These are phyloP conservation scores for Hypericum androsaemum DNA, from an alignment of 345 rosid genomes.

Conservation along the genomic window DNA sequence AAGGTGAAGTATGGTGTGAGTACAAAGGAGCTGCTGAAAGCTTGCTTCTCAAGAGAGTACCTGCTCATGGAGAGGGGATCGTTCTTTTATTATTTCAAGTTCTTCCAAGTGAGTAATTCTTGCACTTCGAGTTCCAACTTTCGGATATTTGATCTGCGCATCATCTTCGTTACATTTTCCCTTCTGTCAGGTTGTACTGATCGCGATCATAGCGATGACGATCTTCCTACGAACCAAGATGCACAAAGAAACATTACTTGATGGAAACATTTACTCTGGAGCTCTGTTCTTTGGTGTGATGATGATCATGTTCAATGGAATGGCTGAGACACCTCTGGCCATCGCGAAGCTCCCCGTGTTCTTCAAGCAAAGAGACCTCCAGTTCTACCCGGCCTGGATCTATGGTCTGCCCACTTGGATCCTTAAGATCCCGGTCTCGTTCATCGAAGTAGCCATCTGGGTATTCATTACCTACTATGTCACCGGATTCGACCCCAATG, in stretches of 20 bases:
- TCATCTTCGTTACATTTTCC: neutral
- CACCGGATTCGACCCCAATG: neutral
- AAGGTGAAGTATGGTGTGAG: neutral
- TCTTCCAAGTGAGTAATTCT: conserved; percentile 1
- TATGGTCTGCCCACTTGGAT: neutral
- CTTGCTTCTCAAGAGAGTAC: conserved; percentile 1
- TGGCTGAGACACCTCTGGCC: neutral
- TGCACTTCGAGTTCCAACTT: neutral
- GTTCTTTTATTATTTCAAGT: neutral
- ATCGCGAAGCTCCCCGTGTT: conserved; percentile 3
- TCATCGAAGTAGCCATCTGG: conserved; percentile 1
- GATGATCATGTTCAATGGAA: conserved; percentile 5
- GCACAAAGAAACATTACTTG: neutral
- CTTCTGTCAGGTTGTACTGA: neutral
- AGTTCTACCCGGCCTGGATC: neutral
- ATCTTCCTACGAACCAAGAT: conserved; percentile 2
- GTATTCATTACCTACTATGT: conserved; percentile 2
- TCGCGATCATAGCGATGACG: neutral
- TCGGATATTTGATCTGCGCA: neutral
- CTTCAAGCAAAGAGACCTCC: conserved; percentile 1
- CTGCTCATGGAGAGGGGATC: conserved; percentile 2
- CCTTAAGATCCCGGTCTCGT: conserved; percentile 1
- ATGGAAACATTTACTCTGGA: neutral
- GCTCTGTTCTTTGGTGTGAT: neutral
- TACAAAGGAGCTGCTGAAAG: neutral